Evolutionary conservation across 108 stramenopile species (phyloP).

Genomic region (Cyclotella atomus): DNA sequence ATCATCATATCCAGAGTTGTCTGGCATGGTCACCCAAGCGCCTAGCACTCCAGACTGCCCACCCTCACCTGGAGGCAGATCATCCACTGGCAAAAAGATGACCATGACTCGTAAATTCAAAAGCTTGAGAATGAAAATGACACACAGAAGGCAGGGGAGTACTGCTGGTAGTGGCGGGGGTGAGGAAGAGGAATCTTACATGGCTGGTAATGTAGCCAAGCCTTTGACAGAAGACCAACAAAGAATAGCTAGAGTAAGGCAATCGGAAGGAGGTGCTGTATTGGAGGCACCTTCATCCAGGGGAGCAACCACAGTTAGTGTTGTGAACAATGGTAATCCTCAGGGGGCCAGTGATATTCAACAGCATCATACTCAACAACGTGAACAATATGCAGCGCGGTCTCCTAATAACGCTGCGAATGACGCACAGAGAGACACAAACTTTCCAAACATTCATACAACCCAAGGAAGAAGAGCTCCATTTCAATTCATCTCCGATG

Average conservation of each 20-base stretch:
- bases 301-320: not conserved
- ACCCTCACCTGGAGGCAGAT: slow-evolving; percentile 3
- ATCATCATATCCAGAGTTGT: not conserved
- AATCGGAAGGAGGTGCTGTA: too few species aligned
- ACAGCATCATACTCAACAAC: not conserved
- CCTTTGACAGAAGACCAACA: not conserved
- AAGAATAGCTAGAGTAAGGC: not conserved
- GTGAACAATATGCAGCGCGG: not conserved
- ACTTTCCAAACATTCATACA: not conserved
- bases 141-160: not conserved
- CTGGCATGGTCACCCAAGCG: too few species aligned
- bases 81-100: slow-evolving; percentile 4
- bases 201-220: too few species aligned
- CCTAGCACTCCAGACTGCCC: not conserved
- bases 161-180: not conserved
- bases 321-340: slow-evolving; percentile 15
- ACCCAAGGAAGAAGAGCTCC: too few species aligned
- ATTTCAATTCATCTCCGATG: slow-evolving; percentile 44
- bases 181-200: slow-evolving; percentile 1
- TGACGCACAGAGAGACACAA: too few species aligned
- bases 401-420: slow-evolving; percentile 5
- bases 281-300: too few species aligned
- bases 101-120: not conserved
- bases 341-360: slow-evolving; percentile 16
- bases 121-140: slow-evolving; percentile 8